Conservation (phyloP, 495 filamentous ascomycete species). For the Neohortaea acidophila region DNA sequence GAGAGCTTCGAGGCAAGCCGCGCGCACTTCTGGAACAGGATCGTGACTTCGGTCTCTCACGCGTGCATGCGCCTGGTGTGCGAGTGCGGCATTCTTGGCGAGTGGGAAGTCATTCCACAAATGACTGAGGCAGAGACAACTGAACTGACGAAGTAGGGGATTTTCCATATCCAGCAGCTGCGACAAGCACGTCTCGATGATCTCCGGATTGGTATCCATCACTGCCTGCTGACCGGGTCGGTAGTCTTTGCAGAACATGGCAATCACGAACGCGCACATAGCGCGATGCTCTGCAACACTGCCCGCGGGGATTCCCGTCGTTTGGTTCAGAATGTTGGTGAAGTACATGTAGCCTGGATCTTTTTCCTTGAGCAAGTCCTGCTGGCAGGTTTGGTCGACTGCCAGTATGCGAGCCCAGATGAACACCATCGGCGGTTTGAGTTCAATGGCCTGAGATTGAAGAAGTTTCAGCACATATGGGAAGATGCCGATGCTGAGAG, state of each 20-base stretch:
- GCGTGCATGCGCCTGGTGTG: constrained; percentile 60
- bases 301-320: constrained; percentile 38
- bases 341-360: constrained; percentile 97
- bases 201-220: constrained; percentile 68
- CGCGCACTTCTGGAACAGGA: constrained; percentile 82
- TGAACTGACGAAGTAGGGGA: constrained; percentile 85
- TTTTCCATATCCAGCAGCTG: constrained; percentile 73
- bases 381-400: constrained; percentile 83
- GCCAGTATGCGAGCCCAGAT: constrained; percentile 97
- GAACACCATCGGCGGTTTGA: constrained; percentile 98
- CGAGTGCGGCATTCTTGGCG: constrained; percentile 86
- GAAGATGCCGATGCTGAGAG: constrained; percentile 94
- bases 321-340: constrained; percentile 71
- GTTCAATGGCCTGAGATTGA: constrained; percentile 82
- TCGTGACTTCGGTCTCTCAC: constrained; percentile 74
- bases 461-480: constrained; percentile 93
- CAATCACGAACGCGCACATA: constrained; percentile 96
- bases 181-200: constrained; percentile 66
- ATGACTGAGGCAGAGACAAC: constrained; percentile 88
- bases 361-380: constrained; percentile 69
- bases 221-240: constrained; percentile 58
- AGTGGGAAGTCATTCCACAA: constrained; percentile 83
- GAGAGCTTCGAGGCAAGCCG: constrained; percentile 82
- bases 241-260: constrained; percentile 91
- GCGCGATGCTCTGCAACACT: constrained; percentile 88